Evolutionary conservation across 352 stramenopile species (phyloP).

Genomic region (Phytophthora pisi): DNA sequence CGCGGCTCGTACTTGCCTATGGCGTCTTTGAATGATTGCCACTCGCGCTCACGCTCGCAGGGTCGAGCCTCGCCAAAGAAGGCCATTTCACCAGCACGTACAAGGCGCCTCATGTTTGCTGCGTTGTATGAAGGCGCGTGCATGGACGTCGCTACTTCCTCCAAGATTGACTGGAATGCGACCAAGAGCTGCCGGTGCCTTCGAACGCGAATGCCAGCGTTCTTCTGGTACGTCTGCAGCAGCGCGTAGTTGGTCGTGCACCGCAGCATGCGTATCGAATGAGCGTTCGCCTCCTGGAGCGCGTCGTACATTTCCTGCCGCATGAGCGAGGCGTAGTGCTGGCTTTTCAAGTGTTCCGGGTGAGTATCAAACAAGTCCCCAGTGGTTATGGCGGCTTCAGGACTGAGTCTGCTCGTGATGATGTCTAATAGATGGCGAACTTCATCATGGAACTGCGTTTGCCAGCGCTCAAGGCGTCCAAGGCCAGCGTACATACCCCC

Average conservation of each 20-base stretch:
- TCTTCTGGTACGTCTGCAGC: constrained; percentile 32
- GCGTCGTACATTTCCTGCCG: constrained; percentile 15
- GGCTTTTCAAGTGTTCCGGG: constrained; percentile 28
- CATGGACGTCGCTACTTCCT: background rate
- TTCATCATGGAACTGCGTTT: constrained; percentile 36
- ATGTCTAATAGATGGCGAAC: constrained; percentile 36
- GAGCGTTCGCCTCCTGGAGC: constrained; percentile 13
- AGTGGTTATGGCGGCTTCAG: constrained; percentile 14
- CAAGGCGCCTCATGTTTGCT: constrained; percentile 12
- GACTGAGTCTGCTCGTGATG: constrained; percentile 18
- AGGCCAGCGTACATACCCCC: constrained; percentile 9
- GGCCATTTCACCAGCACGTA: constrained; percentile 8
- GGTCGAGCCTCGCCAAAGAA: constrained; percentile 29
- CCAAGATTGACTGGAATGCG: constrained; percentile 11
- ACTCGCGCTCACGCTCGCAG: constrained; percentile 23
- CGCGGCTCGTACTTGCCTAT: constrained; percentile 19
- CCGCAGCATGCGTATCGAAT: constrained; percentile 15
- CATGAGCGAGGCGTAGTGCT: constrained; percentile 26
- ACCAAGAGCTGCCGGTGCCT: constrained; percentile 21
- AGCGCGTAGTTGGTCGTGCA: constrained; percentile 29
- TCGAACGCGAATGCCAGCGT: constrained; percentile 11
- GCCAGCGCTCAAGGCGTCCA: constrained; percentile 37
- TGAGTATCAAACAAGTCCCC: constrained; percentile 28
- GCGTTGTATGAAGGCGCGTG: background rate
- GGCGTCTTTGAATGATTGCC: constrained; percentile 28